A percentile compares a stretch with the other conserved stretches of the same genome.
These are phyloP conservation scores for Sclerotiophoma versabilis DNA, from an alignment of 2,329 filamentous ascomycete species.

Conservation along the genomic window DNA sequence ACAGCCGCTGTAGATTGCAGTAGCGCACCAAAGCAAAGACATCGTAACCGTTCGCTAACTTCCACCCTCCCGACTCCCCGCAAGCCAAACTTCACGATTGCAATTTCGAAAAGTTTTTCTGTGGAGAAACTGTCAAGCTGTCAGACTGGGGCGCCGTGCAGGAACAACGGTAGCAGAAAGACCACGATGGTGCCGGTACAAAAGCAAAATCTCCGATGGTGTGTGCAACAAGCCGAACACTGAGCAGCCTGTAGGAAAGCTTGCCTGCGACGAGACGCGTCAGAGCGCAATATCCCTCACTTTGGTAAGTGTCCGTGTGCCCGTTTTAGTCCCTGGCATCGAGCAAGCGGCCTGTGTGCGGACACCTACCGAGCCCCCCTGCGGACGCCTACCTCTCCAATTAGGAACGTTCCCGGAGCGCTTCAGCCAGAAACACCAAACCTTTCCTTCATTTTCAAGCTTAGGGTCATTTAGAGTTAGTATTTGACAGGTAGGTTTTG, in stretches of 20 bases:
- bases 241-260: slow-evolving; percentile 11
- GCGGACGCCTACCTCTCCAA: no score
- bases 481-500: no score
- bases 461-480: no score
- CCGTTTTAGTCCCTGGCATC: slow-evolving; percentile 13
- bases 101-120: slow-evolving; percentile 42
- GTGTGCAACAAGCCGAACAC: slow-evolving; percentile 15
- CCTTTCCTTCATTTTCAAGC: no score
- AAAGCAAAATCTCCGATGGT: slow-evolving; percentile 12
- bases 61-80: slow-evolving; percentile 49
- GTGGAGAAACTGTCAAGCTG: slow-evolving; percentile 35
- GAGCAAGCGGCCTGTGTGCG: slow-evolving; percentile 11
- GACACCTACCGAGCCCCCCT: no score
- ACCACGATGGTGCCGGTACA: slow-evolving; percentile 29
- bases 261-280: slow-evolving; percentile 22
- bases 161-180: slow-evolving; percentile 18
- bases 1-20: slow-evolving; percentile 45
- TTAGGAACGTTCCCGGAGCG: no score
- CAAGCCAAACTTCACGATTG: slow-evolving; percentile 40
- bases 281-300: slow-evolving; percentile 24
- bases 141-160: slow-evolving; percentile 20
- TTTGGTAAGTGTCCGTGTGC: slow-evolving; percentile 22
- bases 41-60: slow-evolving; percentile 37
- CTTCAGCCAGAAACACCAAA: no score
- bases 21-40: slow-evolving; percentile 38